These are phyloP conservation scores for Backusella luteola DNA, from an alignment of 192 early-diverging fungal species.

Conservation along the genomic window DNA sequence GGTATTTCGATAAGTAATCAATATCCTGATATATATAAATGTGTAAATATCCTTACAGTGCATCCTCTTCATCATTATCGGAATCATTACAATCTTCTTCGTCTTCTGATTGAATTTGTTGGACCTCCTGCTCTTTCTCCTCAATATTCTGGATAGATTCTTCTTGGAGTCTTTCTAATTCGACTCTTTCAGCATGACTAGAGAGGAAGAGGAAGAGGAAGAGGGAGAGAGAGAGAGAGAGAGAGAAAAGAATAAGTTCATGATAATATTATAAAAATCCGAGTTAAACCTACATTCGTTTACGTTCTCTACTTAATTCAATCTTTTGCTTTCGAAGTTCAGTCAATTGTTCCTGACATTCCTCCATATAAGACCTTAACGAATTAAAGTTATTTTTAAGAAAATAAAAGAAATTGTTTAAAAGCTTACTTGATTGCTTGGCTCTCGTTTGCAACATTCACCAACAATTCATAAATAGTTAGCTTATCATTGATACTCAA, in stretches of 20 bases:
- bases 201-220: neutral
- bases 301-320: constrained; percentile 65
- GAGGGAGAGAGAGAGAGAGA: neutral
- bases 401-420: neutral
- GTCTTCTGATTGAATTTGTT: neutral
- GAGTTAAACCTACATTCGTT: constrained; percentile 54
- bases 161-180: constrained; percentile 35
- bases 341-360: constrained; percentile 64
- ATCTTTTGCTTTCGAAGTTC: constrained; percentile 76
- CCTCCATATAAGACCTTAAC: constrained; percentile 68
- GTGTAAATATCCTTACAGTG: neutral
- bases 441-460: constrained; percentile 61
- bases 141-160: constrained; percentile 5
- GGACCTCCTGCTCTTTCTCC: neutral
- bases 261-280: neutral
- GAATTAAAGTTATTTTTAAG: neutral
- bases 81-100: constrained; percentile 24
- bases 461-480: constrained; percentile 57
- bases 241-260: neutral
- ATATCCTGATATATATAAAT: neutral
- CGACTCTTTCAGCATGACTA: constrained; percentile 40
- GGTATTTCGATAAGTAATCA: neutral
- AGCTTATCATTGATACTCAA: constrained; percentile 55
- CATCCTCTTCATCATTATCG: constrained; percentile 34
- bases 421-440: constrained; percentile 46